Conservation (phyloP, 345 rosid genomes). For the Eucalyptus cloeziana region DNA sequence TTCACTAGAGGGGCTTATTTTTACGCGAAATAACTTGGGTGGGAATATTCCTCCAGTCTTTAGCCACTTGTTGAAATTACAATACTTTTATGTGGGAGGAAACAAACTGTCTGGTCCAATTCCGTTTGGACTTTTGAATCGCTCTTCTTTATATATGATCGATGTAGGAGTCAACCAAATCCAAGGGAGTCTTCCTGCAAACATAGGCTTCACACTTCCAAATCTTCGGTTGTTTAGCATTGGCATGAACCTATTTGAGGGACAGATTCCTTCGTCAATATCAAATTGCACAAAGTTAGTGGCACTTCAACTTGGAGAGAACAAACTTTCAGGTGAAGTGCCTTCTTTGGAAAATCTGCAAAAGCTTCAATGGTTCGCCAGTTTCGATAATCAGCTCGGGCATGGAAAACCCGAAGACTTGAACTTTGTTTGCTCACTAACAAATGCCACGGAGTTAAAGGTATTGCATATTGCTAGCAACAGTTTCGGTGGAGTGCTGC, state of each 20-base stretch:
- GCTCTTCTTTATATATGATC: neutral
- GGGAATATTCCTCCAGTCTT: neutral
- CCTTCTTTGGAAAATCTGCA: neutral
- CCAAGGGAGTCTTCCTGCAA: neutral
- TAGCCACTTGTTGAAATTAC: neutral
- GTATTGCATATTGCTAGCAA: accelerated
- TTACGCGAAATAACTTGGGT: neutral
- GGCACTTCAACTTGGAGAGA: neutral
- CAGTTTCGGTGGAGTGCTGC: neutral
- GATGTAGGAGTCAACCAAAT: neutral
- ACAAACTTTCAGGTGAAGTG: neutral
- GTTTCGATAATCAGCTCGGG: neutral
- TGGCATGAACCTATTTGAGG: neutral
- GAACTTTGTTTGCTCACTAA: neutral
- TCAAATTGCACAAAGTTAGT: neutral
- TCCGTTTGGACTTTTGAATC: neutral
- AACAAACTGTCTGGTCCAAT: neutral
- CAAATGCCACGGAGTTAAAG: neutral
- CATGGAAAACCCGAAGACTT: neutral
- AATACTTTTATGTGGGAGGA: neutral
- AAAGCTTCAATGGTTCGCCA: neutral
- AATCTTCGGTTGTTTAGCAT: neutral
- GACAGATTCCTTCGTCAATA: neutral
- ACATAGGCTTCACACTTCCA: neutral
- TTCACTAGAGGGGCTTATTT: accelerated